phyloP scores from a whole-genome alignment of 805 yeast genomes.

The Metschnikowia hibisci region DNA sequence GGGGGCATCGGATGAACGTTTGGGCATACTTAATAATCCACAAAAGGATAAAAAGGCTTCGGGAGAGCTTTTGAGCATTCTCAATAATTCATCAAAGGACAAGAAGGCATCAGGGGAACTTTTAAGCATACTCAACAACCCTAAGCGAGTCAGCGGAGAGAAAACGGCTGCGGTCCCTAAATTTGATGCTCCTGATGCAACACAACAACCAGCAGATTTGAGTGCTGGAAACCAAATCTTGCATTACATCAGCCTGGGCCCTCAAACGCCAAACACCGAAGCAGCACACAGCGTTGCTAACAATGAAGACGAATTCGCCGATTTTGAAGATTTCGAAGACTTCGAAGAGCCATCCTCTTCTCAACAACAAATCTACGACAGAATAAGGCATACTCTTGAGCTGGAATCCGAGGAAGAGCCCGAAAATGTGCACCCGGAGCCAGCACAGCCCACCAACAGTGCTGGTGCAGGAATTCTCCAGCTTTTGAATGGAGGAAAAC shows the following conservation, averaged over 20 bases:
- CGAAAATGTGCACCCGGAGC: conserved; percentile 4
- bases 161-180: neutral
- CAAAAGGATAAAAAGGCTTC: neutral
- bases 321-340: conserved; percentile 23
- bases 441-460: conserved; percentile 1
- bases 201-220: conserved; percentile 12
- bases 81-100: neutral
- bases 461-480: conserved; percentile 13
- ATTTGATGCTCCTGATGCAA: neutral
- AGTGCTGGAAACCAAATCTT: conserved; percentile 21
- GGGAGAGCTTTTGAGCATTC: neutral
- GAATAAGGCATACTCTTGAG: conserved; percentile 24
- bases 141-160: neutral
- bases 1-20: neutral
- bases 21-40: neutral
- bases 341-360: conserved; percentile 25
- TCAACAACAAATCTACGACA: conserved; percentile 22
- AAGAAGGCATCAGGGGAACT: no score
- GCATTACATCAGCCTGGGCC: conserved; percentile 12
- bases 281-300: neutral
- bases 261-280: conserved; percentile 1
- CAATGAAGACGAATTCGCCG: neutral
- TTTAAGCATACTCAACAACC: neutral
- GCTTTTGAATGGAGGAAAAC: conserved; percentile 12
- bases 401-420: conserved; percentile 37